Percentiles rank a stretch among this genome's conserved stretches.
Conservation (phyloP, 164 flowering plant genomes). For the Tetracentron sinense region DNA sequence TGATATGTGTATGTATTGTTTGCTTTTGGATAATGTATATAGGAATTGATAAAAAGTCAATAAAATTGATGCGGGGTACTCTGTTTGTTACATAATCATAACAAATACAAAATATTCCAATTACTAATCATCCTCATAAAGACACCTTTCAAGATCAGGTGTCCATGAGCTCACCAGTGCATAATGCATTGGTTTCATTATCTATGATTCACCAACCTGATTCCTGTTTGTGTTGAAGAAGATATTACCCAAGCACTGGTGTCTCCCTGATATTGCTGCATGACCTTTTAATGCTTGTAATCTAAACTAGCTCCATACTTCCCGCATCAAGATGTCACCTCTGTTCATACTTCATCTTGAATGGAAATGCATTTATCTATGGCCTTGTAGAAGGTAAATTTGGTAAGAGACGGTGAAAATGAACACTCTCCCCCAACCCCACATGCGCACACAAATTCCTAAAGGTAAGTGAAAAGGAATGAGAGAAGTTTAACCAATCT, state of each 20-base stretch:
- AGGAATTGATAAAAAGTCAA: no score
- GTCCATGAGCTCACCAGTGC: not conserved
- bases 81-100: not conserved
- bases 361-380: conserved; percentile 44
- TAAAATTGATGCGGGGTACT: no score
- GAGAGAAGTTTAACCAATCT: no score
- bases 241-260: not conserved
- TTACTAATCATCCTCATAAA: not conserved
- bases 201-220: not conserved
- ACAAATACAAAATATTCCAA: not conserved
- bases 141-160: not conserved
- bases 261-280: not conserved
- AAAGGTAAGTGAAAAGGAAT: no score
- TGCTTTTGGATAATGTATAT: no score
- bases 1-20: no score
- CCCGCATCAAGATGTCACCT: conserved; percentile 78
- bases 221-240: not conserved
- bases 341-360: conserved; percentile 61
- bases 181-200: not conserved
- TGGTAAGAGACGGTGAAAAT: not conserved
- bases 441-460: not conserved
- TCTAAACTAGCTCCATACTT: conserved; percentile 93
- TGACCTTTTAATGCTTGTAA: conserved; percentile 35
- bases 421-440: not conserved
- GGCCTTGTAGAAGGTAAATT: conserved; percentile 41